Percentiles rank a stretch among this genome's conserved stretches.
Evolutionary conservation across 768 basidiomycete species (phyloP).

Genomic region (Cystobasidium tubakii): DNA sequence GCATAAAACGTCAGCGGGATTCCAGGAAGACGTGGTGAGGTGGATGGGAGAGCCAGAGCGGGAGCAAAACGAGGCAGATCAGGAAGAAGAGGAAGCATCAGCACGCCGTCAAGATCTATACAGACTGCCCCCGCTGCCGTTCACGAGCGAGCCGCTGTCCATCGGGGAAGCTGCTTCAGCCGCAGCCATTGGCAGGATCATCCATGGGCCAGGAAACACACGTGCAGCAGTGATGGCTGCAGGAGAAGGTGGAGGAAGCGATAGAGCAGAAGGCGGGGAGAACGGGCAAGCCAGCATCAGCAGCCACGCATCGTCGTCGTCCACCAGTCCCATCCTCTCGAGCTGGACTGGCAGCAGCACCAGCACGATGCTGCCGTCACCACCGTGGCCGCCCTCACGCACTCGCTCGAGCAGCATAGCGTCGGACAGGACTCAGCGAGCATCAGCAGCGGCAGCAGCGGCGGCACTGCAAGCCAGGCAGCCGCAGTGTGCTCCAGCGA

Average conservation of each 20-base stretch:
- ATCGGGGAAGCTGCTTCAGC: no score
- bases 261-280: not conserved
- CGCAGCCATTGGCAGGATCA: no score
- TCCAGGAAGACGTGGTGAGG: not conserved
- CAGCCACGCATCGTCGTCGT: not conserved
- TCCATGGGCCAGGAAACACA: not conserved
- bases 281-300: not conserved
- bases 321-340: not conserved
- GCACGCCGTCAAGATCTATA: not conserved
- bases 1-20: not conserved
- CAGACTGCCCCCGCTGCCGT: not conserved
- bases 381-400: not conserved
- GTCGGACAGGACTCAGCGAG: not conserved
- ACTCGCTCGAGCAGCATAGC: not conserved
- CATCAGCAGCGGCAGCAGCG: not conserved
- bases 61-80: not conserved
- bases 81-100: not conserved
- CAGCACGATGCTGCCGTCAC: not conserved
- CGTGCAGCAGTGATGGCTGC: not conserved
- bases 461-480: no score
- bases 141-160: not conserved
- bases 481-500: no score
- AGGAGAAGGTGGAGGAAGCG: not conserved
- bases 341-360: not conserved
- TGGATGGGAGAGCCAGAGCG: not conserved